A percentile compares a stretch with the other conserved stretches of the same genome.
These are phyloP conservation scores for Speleostelium caveatum DNA, from an alignment of 78 protist species.

Conservation along the genomic window DNA sequence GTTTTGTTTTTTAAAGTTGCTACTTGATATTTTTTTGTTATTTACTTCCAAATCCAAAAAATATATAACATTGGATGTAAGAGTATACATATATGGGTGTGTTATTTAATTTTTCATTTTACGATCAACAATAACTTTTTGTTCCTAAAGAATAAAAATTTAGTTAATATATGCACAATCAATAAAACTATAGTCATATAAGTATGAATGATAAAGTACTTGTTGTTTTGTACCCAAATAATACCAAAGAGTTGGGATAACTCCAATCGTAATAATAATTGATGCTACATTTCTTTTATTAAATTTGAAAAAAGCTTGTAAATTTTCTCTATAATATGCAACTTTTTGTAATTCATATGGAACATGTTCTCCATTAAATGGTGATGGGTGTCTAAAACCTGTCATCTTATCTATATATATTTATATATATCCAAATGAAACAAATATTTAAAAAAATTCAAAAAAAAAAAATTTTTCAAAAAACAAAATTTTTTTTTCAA, in stretches of 20 bases:
- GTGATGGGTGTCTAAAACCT: not conserved
- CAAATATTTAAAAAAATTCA: too few species aligned
- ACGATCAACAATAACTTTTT: conserved; percentile 18
- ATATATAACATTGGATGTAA: too few species aligned
- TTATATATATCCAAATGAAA: too few species aligned
- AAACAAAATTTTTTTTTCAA: too few species aligned
- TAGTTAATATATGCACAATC: not conserved
- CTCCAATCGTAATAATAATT: conserved; percentile 14
- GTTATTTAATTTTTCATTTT: not conserved
- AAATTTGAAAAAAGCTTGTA: conserved; percentile 46
- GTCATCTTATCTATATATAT: not conserved
- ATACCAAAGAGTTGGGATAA: conserved; percentile 30
- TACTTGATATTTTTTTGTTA: not conserved
- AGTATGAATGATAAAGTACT: not conserved
- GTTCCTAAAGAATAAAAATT: not conserved
- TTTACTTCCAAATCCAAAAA: not conserved
- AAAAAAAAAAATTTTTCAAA: not conserved
- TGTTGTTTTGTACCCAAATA: conserved; percentile 13
- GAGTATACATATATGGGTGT: too few species aligned
- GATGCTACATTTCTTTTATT: conserved; percentile 25
- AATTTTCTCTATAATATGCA: conserved; percentile 67
- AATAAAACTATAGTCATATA: not conserved
- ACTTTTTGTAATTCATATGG: conserved; percentile 57
- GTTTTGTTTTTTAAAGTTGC: too few species aligned
- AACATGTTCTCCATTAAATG: conserved; percentile 21